Evolutionary conservation across 2,329 filamentous ascomycete species (phyloP), one percentile per base, ranked within the genome.

Genomic region (Juglanconis sp.): DNA sequence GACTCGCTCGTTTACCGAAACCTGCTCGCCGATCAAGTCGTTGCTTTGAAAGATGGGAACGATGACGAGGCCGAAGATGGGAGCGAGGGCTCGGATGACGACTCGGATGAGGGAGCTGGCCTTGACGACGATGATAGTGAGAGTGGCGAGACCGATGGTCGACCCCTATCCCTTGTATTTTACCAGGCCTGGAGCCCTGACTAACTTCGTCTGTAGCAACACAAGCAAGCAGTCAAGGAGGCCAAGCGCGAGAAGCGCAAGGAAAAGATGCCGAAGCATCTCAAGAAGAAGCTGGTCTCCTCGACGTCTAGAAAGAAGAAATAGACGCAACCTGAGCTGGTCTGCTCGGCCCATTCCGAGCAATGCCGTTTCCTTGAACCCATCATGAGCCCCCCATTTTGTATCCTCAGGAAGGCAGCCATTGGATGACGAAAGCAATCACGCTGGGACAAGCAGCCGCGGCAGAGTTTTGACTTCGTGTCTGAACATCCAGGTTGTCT

Each of bases 181-280:
- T 2, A 32, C 38, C 40, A 15, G 32, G 9, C 36, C 15, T n/a
- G 11, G 8, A n/a, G 34, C 35, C 34, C 5, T 11, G 42, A 49
- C 49, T 60, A 30, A 64, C 71, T 71, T 57, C 24, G 13, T 10
- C 13, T 42, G 35, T 59, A 82, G 78, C 71, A 73, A 65, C 95
- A 97, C 74, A 99, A 99, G 74, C 85, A 86, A 72, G 88, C 89
- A 1, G 89, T 97, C 67, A 99, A 98, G 77, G 94, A 97, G 70
- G 94, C 93, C 69, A 97, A 96, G 79, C 87, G 92, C 40, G 93
- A 97, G 74, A 92, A 96, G 79, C 81, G 95, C 62, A 91, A 94
- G 74, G 90, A 91, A 4, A 99, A 99, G 81, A 96, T 99, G 77
- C 94, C 95, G 0, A 99, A 99, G 77, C 87, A 96, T 72, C 66